Base-by-base conservation (phyloP, 257 asterid genomes). In the Solanum acaule region DNA sequence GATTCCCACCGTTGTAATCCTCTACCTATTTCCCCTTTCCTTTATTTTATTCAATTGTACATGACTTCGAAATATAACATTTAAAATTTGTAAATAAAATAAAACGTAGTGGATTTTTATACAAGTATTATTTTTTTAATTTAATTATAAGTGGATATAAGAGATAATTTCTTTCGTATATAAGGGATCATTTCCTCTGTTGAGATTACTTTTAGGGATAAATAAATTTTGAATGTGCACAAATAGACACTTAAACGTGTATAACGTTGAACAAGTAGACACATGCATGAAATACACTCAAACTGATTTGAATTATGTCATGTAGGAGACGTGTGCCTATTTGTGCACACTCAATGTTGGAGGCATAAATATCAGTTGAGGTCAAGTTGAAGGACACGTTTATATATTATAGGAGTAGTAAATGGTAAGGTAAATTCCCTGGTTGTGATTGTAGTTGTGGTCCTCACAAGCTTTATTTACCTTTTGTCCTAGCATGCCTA, bases 381-480 rank as follows among this genome's bases (percentile, higher is more conserved):
- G 12, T 59, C 70, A 10, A n/a, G 15, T 10, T 63, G 3, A 0
- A 63, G 8, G 0, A 61, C 14, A 61, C 6, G 2, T 7, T 56
- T 6, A 56, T 18, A 18, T 2, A 18, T 52, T 18, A 6, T 56
- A 18, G 63, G 10, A 52, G n/a, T 6, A 18, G n/a, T 56, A 56
- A 56, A 56, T 56, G n/a, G 4, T 52, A 2, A 2, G 65, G 65
- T 56, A 56, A 56, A 56, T 56, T 1, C 79, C 42, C 8, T 72
- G 78, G 71, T 87, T 86, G 82, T 15, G 38, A 87, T 82, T 73
- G 68, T 25, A 56, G 79, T 75, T 34, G 93, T 90, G 92, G 94
- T 90, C 93, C 93, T 91, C 86, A 89, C 88, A 86, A 86, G 40
- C 83, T 25, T 88, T 83, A 79, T 71, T 71, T 2, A 71, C 84